A percentile compares a stretch with the other conserved stretches of the same genome.
Evolutionary conservation across 1,284 basidiomycete species (phyloP).

Genomic region (Fomes fomentarius): DNA sequence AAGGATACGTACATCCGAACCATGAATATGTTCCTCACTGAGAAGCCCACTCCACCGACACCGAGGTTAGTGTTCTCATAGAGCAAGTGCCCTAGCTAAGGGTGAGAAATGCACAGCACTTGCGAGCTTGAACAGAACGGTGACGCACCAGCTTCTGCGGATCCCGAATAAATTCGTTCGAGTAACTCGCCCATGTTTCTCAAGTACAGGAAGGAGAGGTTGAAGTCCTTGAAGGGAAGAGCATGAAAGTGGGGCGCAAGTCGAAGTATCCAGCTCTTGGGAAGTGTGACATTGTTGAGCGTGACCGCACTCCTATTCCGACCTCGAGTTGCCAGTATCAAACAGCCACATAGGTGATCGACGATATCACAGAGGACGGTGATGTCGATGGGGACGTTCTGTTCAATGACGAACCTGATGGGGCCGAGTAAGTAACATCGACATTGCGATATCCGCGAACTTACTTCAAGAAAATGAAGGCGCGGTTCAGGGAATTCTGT

Average conservation of each 20-base stretch:
- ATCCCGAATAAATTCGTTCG: constrained; percentile 36
- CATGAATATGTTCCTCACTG: constrained; percentile 39
- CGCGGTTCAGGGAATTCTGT: constrained; percentile 29
- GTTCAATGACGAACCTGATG: constrained; percentile 36
- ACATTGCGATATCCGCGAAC: no score
- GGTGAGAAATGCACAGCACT: neutral
- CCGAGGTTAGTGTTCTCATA: constrained; percentile 36
- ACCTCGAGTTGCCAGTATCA: constrained; percentile 38
- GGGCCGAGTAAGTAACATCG: no score
- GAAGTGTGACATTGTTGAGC: constrained; percentile 49
- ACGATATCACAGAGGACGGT: constrained; percentile 48
- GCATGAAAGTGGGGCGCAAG: constrained; percentile 17
- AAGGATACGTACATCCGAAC: constrained; percentile 43
- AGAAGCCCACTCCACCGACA: constrained; percentile 20
- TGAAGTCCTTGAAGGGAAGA: constrained; percentile 2
- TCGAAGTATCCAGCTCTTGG: constrained; percentile 48
- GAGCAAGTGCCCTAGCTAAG: constrained; percentile 31
- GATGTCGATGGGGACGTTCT: constrained; percentile 39
- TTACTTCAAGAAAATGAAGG: constrained; percentile 31
- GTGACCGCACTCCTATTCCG: constrained; percentile 13
- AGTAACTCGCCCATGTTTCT: constrained; percentile 33
- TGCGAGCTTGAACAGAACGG: neutral
- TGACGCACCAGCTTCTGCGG: constrained; percentile 17
- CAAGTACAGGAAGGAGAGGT: constrained; percentile 26
- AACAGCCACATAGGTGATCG: constrained; percentile 38